Base-by-base conservation (phyloP, 1,139 yeast species). In the Suhomyces anneliseae region DNA sequence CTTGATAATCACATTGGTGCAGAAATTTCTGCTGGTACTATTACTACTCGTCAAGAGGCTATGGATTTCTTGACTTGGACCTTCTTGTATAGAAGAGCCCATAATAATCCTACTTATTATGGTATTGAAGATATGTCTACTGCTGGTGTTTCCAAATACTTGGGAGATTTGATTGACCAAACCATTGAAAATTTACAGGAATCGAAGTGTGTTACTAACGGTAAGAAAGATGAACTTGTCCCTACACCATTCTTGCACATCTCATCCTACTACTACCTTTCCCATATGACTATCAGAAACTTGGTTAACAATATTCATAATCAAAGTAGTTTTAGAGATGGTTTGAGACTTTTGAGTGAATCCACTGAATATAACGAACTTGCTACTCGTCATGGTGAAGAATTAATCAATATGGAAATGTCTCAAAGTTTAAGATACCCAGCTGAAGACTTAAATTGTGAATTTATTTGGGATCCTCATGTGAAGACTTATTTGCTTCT, bases 1-100 rank as follows among this genome's bases (percentile, higher is more conserved):
- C 70, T 95, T 58, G 97, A 90, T 66, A 87, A 93, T 65, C 99
- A 95, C 72, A 76, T 93, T 62, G 99, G 98, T 62, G 99, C 99
- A 4, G 99, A 95, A 62, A 88, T 93, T 39, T 81, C 95, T 0
- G 83, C 96, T 2, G 96, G 97, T 1, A 86, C 97, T 0, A 88
- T 93, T 46, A 77, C 72, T 29, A 78, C 88, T 1, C 78, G 90
- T 54, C 97, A 90, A 61, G 93, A 90, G 46, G 98, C 98, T 0
- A 73, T 93, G 77, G 96, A 92, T 53, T 95, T 93, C 62, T 72
- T 95, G 57, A 87, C 95, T 0, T 92, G 98, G 95, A 95, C 99
- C 0, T 95, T 93, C 65, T 72, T 95, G 55, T 95, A 85, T 66
- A 79, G 99, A 59, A 79, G 99, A 58, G 93, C 95, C 2, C 96